Conservation (phyloP, 306 rosid species). For the Trichosanthes truncata region DNA sequence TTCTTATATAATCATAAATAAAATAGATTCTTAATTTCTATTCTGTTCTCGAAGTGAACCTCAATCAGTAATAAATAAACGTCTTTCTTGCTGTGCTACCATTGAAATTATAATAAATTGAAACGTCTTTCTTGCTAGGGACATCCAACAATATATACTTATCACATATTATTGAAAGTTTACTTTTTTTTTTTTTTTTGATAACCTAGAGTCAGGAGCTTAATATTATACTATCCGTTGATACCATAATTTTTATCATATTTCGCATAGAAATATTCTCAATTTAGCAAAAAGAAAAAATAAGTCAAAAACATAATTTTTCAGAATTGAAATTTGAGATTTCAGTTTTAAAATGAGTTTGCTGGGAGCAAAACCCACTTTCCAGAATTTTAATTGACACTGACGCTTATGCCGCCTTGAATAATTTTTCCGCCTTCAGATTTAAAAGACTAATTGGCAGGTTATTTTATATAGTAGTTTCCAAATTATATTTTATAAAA, state of each 20-base stretch:
- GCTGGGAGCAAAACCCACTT: not conserved
- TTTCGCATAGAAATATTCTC: not conserved
- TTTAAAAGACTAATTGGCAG: not conserved
- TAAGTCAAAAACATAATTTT: not conserved
- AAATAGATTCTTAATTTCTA: not conserved
- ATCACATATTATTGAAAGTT: not conserved
- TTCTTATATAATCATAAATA: not conserved
- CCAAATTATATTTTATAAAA: not conserved
- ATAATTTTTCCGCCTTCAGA: not conserved
- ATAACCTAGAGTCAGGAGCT: no score
- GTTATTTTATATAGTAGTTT: not conserved
- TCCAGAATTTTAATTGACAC: not conserved
- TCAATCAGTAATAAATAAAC: not conserved
- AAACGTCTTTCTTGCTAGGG: not conserved
- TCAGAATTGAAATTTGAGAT: not conserved
- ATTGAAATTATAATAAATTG: no score
- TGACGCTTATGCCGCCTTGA: not conserved
- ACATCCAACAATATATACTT: not conserved
- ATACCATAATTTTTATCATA: not conserved
- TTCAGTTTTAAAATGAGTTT: not conserved
- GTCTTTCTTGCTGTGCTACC: not conserved
- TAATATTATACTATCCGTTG: not conserved
- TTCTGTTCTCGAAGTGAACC: not conserved
- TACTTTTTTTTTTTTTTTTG: no score
- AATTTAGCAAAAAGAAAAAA: not conserved